These are phyloP conservation scores for Tolypocladium pustulatum DNA, from an alignment of 2,329 filamentous ascomycete genomes.

Conservation along the genomic window DNA sequence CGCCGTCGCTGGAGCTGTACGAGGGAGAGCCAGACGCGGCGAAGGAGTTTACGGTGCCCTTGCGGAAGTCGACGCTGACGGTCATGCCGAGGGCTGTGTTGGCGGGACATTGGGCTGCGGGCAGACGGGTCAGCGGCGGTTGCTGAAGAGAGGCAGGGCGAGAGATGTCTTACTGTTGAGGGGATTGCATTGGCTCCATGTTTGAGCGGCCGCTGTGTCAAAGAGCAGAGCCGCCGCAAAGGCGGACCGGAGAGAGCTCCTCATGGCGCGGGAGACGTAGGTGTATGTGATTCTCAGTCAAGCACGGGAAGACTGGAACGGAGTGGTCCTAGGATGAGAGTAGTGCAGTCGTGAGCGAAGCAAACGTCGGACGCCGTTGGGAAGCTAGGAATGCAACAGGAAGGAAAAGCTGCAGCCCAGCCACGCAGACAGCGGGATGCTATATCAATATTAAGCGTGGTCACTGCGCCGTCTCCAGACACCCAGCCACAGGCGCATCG, in stretches of 20 bases:
- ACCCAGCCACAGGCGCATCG: background rate
- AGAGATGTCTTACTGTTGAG: slow-evolving; percentile 18
- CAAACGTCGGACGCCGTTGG: background rate
- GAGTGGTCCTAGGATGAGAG: background rate
- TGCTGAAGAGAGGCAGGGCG: background rate
- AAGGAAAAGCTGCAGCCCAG: background rate
- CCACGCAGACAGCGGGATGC: background rate
- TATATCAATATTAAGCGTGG: background rate
- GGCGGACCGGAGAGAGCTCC: background rate
- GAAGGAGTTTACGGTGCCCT: slow-evolving; percentile 71
- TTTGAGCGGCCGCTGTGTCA: slow-evolving; percentile 22
- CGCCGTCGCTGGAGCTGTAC: slow-evolving; percentile 63
- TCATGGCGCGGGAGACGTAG: background rate
- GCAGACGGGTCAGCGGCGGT: background rate
- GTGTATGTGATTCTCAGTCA: background rate
- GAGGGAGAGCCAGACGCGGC: slow-evolving; percentile 56
- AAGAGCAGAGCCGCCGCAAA: slow-evolving; percentile 8
- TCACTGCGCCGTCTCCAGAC: too few relatives aligned
- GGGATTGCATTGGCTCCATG: slow-evolving; percentile 18
- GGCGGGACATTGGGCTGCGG: slow-evolving; percentile 53
- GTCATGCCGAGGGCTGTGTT: slow-evolving; percentile 74
- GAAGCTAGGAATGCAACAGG: background rate
- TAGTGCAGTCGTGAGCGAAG: background rate
- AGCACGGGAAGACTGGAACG: background rate
- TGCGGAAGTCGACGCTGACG: slow-evolving; percentile 75